Conservation (phyloP, 139 green algal species). For the Pleodorina starrii region DNA sequence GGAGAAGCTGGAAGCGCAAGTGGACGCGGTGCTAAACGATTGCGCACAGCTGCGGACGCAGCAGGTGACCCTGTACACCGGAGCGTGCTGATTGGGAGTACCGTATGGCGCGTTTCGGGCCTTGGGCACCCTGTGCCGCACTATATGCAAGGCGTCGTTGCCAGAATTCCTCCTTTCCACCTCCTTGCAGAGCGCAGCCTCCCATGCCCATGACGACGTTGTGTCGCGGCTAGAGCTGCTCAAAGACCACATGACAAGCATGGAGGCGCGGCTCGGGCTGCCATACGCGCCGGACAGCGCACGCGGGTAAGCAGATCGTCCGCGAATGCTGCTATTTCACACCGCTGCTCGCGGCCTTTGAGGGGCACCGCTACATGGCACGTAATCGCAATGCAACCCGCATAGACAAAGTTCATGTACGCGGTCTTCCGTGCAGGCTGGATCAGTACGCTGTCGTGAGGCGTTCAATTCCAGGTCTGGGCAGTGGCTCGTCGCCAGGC, state of each 20-base stretch:
- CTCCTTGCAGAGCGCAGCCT: conserved; percentile 27
- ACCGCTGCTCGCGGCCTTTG: no score
- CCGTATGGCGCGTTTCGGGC: no score
- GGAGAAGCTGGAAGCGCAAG: conserved; percentile 58
- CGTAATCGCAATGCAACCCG: no score
- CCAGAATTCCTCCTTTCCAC: neutral
- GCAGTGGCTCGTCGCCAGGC: conserved; percentile 6
- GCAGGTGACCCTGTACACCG: conserved; percentile 22
- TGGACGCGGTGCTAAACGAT: conserved; percentile 48
- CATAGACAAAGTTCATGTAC: no score
- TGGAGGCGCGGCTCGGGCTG: conserved; percentile 48
- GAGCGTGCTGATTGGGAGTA: neutral
- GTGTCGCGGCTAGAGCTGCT: conserved; percentile 44
- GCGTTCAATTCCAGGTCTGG: neutral
- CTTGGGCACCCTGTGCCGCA: no score
- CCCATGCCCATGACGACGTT: conserved; percentile 33
- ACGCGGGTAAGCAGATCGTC: neutral
- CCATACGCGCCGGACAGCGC: conserved; percentile 1
- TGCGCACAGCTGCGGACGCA: conserved; percentile 27
- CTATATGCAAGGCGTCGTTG: neutral
- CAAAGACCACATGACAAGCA: conserved; percentile 31
- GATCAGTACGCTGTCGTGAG: conserved; percentile 21
- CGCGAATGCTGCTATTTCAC: no score
- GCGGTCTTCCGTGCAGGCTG: neutral
- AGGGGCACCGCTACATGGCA: no score